Evolutionary conservation across 2,329 filamentous ascomycete species (phyloP), one percentile per base, ranked within the genome.

Genomic region (Pestalotiopsis sp.): DNA sequence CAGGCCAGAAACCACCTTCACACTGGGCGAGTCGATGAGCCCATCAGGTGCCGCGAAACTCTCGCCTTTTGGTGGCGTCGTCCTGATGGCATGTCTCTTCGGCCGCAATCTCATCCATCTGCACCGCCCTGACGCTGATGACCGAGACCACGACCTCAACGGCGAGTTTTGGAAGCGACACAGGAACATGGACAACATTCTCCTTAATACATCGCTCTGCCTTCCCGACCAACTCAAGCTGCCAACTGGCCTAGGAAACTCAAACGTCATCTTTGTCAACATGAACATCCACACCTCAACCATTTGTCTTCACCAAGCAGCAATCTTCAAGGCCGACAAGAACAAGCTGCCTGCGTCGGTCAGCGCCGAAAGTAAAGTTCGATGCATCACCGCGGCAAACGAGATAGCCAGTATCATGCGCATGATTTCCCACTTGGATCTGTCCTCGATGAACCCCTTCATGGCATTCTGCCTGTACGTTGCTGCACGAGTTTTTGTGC

Each of bases 251-350:
- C 82, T 97, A 41, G 83, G 85, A 17, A 92, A 95, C 75, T 88
- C 94, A 3, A 98, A 98, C 72, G 90, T 95, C 66, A 90, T 98
- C 4, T 98, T 98, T 78, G 90, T 93, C 68, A 98, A 98, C 75
- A 97, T 99, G 94, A 94, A 93, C 77, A 94, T 99, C 39, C 95
- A 98, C 78, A 97, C 96, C 0, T 97, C 95, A 1, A 94, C 94
- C 1, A 98, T 99, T 66, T 98, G 95, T 79, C 84, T 99, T n/a
- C 96, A 99, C 76, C 96, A 99, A 81, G 96, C 95, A 2, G 96
- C 96, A 31, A 98, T 99, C 23, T 98, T 95, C 86, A 98, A 98
- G 78, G 94, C 95, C 0, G 95, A 98, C 75, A 96, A 94, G 81
- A 92, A 97, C 79, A 88, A 90, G 66, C 83, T 98, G 70, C 91